Conservation (phyloP, 768 basidiomycete species). For the Goffeauzyma gilvescens region DNA sequence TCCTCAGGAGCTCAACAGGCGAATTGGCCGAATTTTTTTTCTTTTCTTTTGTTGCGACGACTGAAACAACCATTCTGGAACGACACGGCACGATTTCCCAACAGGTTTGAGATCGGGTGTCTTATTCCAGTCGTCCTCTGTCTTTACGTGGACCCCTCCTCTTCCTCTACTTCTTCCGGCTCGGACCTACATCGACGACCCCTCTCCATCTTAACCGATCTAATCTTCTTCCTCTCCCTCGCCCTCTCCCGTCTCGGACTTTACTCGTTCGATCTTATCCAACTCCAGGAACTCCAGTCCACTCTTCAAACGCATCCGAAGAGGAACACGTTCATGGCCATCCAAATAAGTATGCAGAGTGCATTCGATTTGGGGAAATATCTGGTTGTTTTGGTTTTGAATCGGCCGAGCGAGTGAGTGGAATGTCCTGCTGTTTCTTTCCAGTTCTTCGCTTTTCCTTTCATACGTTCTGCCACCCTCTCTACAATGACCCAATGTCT, state of each 20-base stretch:
- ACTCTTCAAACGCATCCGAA: constrained; percentile 22
- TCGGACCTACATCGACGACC: constrained; percentile 6
- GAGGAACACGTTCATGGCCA: constrained; percentile 23
- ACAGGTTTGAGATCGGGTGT: constrained; percentile 25
- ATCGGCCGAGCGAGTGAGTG: constrained; percentile 10
- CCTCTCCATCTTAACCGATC: constrained; percentile 8
- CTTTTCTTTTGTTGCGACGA: background rate
- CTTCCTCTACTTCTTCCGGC: constrained; percentile 16
- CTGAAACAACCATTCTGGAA: background rate
- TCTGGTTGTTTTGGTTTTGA: constrained; percentile 18
- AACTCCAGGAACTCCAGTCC: constrained; percentile 27
- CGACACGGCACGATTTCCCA: background rate
- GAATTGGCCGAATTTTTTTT: too few relatives aligned
- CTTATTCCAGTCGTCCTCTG: constrained; percentile 21
- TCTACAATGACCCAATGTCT: too few relatives aligned
- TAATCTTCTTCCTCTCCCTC: constrained; percentile 17
- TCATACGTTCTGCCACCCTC: too few relatives aligned
- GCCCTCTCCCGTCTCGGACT: constrained; percentile 27
- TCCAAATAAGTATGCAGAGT: constrained; percentile 26
- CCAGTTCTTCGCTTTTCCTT: too few relatives aligned
- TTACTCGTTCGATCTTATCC: constrained; percentile 30
- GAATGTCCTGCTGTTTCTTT: background rate
- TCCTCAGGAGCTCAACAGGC: too few relatives aligned
- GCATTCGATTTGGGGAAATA: constrained; percentile 29
- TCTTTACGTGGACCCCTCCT: constrained; percentile 21